A percentile compares a stretch with the other conserved stretches of the same genome.
Conservation (phyloP, 108 stramenopile genomes). For the Tribonema minus region DNA sequence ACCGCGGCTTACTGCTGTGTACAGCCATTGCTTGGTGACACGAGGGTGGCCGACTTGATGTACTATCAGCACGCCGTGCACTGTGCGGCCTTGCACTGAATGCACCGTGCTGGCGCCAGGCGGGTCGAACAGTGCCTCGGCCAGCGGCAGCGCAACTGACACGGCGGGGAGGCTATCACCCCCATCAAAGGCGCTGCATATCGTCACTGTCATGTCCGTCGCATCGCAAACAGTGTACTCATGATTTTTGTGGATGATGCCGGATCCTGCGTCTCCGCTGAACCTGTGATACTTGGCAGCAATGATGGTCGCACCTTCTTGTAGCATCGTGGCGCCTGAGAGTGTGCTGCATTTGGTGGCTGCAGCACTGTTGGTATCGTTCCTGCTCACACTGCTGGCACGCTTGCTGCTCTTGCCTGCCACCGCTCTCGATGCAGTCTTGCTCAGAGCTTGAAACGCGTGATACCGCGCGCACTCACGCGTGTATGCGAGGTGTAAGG, state of each 20-base stretch:
- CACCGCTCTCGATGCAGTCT: background rate
- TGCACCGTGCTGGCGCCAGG: constrained; percentile 14
- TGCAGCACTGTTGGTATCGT: too few species aligned
- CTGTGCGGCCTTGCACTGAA: background rate
- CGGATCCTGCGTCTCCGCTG: background rate
- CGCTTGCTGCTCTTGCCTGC: background rate
- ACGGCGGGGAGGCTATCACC: background rate
- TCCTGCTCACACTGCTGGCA: too few species aligned
- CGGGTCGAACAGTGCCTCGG: constrained; percentile 1
- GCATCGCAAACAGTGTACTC: background rate
- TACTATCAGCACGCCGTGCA: too few species aligned
- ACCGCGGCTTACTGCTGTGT: background rate
- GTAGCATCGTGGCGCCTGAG: too few species aligned
- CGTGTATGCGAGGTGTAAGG: constrained; percentile 4
- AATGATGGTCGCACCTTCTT: too few species aligned
- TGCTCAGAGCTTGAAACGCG: background rate
- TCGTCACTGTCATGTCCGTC: background rate
- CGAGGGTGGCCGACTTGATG: too few species aligned
- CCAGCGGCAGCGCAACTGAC: background rate
- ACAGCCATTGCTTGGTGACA: too few species aligned
- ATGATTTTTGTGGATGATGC: constrained; percentile 16
- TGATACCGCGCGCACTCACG: background rate
- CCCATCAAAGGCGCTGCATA: constrained; percentile 1
- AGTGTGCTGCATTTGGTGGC: too few species aligned
- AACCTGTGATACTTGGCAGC: background rate